phyloP scores from a whole-genome alignment of 345 rosid species.

The Aquilaria yunnanensis region DNA sequence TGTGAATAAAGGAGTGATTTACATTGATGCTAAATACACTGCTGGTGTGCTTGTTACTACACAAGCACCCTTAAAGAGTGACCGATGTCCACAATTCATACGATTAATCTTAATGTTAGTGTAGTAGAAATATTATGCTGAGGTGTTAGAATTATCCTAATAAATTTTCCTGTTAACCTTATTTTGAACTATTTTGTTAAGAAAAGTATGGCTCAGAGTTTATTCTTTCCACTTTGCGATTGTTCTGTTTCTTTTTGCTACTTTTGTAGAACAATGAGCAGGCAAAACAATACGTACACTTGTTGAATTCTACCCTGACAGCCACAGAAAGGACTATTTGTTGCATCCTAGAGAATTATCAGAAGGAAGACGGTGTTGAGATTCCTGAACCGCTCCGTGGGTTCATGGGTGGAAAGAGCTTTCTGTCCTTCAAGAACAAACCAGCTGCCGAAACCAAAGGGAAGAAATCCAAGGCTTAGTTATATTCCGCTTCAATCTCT shows the following conservation, averaged over 20 bases:
- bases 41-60: background rate
- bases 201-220: background rate
- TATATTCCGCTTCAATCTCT: background rate
- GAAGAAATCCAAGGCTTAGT: conserved; percentile 33
- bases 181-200: background rate
- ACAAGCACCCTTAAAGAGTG: background rate
- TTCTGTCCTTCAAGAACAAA: conserved; percentile 31
- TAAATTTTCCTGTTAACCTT: background rate
- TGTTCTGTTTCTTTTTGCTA: background rate
- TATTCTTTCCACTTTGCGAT: background rate
- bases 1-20: no score
- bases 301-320: conserved; percentile 55
- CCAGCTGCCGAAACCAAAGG: conserved; percentile 29
- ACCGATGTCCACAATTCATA: no score
- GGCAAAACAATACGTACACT: conserved; percentile 45
- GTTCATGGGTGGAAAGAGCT: conserved; percentile 42
- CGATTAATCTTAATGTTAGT: no score
- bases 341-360: conserved; percentile 58
- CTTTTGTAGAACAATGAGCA: conserved; percentile 41
- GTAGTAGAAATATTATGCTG: no score
- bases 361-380: conserved; percentile 51
- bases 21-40: background rate
- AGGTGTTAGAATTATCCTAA: background rate
- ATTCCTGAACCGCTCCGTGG: conserved; percentile 33
- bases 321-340: conserved; percentile 70